phyloP scores from a whole-genome alignment of 148 eudicot genomes.

The Rhododendron ferrugineum region DNA sequence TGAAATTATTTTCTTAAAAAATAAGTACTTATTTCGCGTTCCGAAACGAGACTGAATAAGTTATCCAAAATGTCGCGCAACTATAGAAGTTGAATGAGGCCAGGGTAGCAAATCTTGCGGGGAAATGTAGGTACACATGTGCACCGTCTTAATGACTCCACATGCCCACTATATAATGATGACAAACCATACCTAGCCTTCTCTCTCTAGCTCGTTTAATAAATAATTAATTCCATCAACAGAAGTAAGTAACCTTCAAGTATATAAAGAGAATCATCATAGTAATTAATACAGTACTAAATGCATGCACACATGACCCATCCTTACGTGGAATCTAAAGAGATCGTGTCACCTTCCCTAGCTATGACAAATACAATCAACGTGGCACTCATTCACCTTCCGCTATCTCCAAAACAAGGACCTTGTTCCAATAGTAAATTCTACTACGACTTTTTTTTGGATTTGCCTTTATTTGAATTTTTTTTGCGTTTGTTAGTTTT shows the following conservation, averaged over 20 bases:
- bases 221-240: too few relatives aligned
- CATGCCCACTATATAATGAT: not conserved
- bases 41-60: too few relatives aligned
- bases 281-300: too few relatives aligned
- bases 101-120: not conserved
- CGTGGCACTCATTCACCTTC: not conserved
- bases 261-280: not conserved
- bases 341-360: not conserved
- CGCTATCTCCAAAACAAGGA: not conserved
- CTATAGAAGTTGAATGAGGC: not conserved
- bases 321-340: not conserved
- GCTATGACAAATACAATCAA: not conserved
- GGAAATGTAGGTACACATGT: not conserved
- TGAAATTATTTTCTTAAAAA: too few relatives aligned
- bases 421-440: too few relatives aligned
- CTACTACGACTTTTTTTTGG: too few relatives aligned
- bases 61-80: too few relatives aligned
- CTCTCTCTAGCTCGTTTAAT: not conserved
- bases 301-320: not conserved
- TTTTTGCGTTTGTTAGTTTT: too few relatives aligned
- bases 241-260: too few relatives aligned
- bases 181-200: too few relatives aligned
- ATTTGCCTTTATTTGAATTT: accelerated
- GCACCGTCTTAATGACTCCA: not conserved
- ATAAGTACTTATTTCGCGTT: too few relatives aligned